These are phyloP conservation scores for Rutstroemia sp. DNA, from an alignment of 2,329 filamentous ascomycete species.

Conservation along the genomic window DNA sequence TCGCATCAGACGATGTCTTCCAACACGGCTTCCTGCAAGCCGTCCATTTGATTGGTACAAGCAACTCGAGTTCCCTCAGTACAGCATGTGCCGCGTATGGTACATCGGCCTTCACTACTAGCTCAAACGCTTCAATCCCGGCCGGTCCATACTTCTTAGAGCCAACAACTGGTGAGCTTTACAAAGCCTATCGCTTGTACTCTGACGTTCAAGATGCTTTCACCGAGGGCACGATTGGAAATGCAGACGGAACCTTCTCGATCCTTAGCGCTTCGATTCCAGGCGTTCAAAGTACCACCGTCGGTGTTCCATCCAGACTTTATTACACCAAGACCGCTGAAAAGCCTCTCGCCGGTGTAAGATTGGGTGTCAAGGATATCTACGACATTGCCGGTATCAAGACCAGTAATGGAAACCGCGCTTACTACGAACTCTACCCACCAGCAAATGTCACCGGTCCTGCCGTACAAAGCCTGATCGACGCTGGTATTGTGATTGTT, in stretches of 20 bases:
- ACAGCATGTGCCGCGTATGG: conserved; percentile 15
- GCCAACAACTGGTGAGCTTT: conserved; percentile 35
- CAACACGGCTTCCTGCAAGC: conserved; percentile 22
- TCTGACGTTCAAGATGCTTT: conserved; percentile 42
- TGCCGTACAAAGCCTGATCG: conserved; percentile 47
- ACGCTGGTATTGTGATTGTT: conserved; percentile 49
- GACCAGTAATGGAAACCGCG: conserved; percentile 49
- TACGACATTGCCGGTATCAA: conserved; percentile 49
- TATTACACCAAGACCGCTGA: conserved; percentile 46
- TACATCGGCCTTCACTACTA: conserved; percentile 17
- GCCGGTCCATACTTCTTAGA: conserved; percentile 44
- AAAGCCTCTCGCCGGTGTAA: conserved; percentile 53
- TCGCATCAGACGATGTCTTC: conserved; percentile 23
- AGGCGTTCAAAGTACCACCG: conserved; percentile 35
- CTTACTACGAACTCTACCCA: conserved; percentile 48
- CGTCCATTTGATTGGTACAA: conserved; percentile 4
- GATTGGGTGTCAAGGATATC: conserved; percentile 57
- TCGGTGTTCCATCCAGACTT: conserved; percentile 51
- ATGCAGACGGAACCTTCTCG: conserved; percentile 32
- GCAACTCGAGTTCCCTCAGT: conserved; percentile 9
- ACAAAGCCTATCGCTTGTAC: conserved; percentile 42
- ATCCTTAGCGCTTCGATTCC: conserved; percentile 37
- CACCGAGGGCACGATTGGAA: conserved; percentile 37
- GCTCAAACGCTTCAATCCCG: conserved; percentile 27
- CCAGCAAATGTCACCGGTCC: conserved; percentile 39